A percentile compares a stretch with the other conserved stretches of the same genome.
Evolutionary conservation across 441 rosid genomes (phyloP).

Genomic region (Codiaeum variegatum): DNA sequence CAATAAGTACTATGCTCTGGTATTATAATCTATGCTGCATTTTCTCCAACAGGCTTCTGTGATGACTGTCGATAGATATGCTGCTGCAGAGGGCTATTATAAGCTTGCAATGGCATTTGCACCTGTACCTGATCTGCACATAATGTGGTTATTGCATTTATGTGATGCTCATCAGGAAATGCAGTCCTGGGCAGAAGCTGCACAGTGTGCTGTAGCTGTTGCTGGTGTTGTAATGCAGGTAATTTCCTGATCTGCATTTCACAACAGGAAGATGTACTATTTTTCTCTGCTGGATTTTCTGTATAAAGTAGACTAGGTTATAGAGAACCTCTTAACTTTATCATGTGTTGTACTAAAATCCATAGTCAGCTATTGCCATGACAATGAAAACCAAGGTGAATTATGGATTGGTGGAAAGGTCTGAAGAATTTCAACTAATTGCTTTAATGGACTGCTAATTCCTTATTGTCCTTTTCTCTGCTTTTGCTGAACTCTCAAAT

Average conservation of each 20-base stretch:
- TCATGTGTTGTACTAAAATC: background rate
- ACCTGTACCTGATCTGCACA: slow-evolving; percentile 98
- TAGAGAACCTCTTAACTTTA: background rate
- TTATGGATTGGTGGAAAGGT: background rate
- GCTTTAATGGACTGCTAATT: background rate
- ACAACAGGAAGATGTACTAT: background rate
- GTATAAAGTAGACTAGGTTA: background rate
- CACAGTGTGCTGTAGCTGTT: slow-evolving; percentile 98
- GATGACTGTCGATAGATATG: slow-evolving; percentile 91
- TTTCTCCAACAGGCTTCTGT: slow-evolving; percentile 56
- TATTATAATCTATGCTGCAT: slow-evolving; percentile 19
- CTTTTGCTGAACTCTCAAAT: too few species aligned
- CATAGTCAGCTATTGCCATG: background rate
- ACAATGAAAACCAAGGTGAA: background rate
- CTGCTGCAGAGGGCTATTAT: slow-evolving; percentile 95
- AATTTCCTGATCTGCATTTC: slow-evolving; percentile 12
- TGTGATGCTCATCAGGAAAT: slow-evolving; percentile 99
- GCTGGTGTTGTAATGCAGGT: slow-evolving; percentile 99
- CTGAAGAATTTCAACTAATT: background rate
- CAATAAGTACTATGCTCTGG: slow-evolving; percentile 8
- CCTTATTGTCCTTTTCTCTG: too few species aligned
- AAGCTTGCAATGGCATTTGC: slow-evolving; percentile 99
- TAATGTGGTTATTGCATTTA: slow-evolving; percentile 98
- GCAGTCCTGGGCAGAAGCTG: slow-evolving; percentile 99
- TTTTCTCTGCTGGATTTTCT: background rate